A percentile compares a stretch with the other conserved stretches of the same genome.
Conservation (phyloP, 148 eudicot genomes). For the Fagopyrum homotropicum region DNA sequence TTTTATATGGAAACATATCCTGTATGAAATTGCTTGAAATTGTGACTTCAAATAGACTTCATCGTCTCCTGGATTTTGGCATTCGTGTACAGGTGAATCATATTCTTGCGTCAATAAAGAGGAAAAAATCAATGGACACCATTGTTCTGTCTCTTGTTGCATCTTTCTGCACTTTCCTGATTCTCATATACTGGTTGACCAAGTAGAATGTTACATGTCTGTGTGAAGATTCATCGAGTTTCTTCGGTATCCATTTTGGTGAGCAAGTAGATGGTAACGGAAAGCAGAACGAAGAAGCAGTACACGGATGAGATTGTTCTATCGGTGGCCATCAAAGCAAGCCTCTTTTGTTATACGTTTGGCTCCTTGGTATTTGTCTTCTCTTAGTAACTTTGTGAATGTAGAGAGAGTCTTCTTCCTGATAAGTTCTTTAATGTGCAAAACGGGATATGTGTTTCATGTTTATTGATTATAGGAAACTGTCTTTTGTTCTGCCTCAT, state of each 20-base stretch:
- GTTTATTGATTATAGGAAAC: background rate
- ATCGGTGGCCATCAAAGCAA: conserved; percentile 2
- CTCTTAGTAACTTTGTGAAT: background rate
- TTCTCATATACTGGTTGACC: conserved; percentile 83
- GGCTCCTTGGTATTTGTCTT: background rate
- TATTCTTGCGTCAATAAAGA: conserved; percentile 78
- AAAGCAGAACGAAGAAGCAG: conserved; percentile 5
- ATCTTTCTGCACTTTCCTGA: conserved; percentile 90
- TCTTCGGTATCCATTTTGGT: conserved; percentile 11
- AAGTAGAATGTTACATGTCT: conserved; percentile 28
- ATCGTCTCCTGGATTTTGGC: background rate
- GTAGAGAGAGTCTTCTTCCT: background rate
- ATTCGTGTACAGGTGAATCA: conserved; percentile 66
- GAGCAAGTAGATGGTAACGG: background rate
- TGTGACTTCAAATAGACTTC: background rate
- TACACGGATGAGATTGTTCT: background rate
- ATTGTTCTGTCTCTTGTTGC: conserved; percentile 87
- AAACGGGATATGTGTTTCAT: background rate
- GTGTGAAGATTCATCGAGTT: conserved; percentile 17
- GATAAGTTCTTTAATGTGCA: conserved; percentile 10
- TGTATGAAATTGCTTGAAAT: background rate
- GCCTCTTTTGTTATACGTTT: conserved; percentile 1
- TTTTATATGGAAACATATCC: background rate
- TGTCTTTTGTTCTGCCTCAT: conserved; percentile 3
- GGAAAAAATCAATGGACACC: conserved; percentile 98